Conservation (phyloP, 2,329 filamentous ascomycete species). For the Colletotrichum sp. region DNA sequence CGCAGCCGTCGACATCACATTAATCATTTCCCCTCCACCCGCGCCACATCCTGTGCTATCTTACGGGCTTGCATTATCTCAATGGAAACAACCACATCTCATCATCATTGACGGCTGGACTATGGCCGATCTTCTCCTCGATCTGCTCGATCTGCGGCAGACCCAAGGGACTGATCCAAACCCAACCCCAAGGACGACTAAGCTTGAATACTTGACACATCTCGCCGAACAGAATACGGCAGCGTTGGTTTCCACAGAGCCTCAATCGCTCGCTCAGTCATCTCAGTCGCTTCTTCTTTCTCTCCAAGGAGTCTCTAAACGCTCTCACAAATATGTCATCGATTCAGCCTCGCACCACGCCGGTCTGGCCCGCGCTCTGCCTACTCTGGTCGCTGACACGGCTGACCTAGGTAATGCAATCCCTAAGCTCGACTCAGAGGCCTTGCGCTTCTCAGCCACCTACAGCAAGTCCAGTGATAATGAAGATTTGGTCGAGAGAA, state of each 20-base stretch:
- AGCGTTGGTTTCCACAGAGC: conserved; percentile 75
- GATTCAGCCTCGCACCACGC: conserved; percentile 78
- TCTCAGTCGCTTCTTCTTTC: conserved; percentile 82
- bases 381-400: conserved; percentile 68
- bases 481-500: conserved; percentile 73
- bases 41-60: background rate
- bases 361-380: conserved; percentile 75
- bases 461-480: conserved; percentile 78
- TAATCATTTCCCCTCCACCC: background rate
- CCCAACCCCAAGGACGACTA: background rate
- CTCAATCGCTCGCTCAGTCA: conserved; percentile 77
- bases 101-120: background rate
- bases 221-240: conserved; percentile 78
- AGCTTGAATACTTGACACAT: conserved; percentile 73
- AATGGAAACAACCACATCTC: background rate
- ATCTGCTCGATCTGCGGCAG: conserved; percentile 72
- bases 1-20: background rate
- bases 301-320: conserved; percentile 86
- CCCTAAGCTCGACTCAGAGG: conserved; percentile 78
- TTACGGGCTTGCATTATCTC: background rate
- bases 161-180: conserved; percentile 21
- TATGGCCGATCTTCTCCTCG: conserved; percentile 77
- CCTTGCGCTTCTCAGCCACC: conserved; percentile 79
- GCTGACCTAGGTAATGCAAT: conserved; percentile 72
- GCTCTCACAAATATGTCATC: conserved; percentile 85